Base-by-base conservation (phyloP, 768 basidiomycete species). In the Leucosporidium scottii region DNA sequence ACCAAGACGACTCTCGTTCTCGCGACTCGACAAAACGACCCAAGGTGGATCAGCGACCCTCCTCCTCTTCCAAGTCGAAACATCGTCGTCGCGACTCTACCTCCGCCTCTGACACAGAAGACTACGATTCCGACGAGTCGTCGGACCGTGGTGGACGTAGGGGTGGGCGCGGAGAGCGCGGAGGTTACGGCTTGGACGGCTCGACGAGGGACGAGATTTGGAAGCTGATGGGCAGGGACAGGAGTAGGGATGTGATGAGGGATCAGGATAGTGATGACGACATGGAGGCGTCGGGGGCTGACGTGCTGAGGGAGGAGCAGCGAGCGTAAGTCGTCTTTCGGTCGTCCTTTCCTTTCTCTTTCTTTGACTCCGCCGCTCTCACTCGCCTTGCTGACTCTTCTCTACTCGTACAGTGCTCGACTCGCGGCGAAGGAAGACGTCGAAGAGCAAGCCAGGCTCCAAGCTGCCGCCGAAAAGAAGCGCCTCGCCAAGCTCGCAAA, bases 281-380 rank as follows among this genome's bases (percentile, higher is more conserved):
- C 48, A 75, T 75, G 75, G 75, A 75, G 59, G 75, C 67, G 28
- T 48, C 59, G 0, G 70, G 65, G 10, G 64, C 36, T 36, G 70
- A 66, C 7, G 64, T 70, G 6, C 49, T 62, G 25, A 27, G 30
- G 4, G 75, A 75, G 65, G 73, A 74, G 61, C 23, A 61, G 30
- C 51, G 67, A 56, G 71, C 71, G 71, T 72, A 49, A 51, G 71
- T 64, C 34, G 4, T 34, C 34, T 21, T 58, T 23, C 21, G 50
- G 25, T n/a, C 50, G 39, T 17, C 15, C 39, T 10, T 13, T 13
- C 39, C 15, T 44, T 2, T 15, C 39, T 6, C 2, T 17, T 8
- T 15, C 39, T 15, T 2, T 6, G 39, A 13, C 10, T 44, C 15
- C 39, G 8, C 13, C 15, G 39, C 39, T 44, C 39, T 3, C 3